Evolutionary conservation across 331 rosid species (phyloP), one percentile per base, ranked within the genome.

Genomic region (Quercus phellos): DNA sequence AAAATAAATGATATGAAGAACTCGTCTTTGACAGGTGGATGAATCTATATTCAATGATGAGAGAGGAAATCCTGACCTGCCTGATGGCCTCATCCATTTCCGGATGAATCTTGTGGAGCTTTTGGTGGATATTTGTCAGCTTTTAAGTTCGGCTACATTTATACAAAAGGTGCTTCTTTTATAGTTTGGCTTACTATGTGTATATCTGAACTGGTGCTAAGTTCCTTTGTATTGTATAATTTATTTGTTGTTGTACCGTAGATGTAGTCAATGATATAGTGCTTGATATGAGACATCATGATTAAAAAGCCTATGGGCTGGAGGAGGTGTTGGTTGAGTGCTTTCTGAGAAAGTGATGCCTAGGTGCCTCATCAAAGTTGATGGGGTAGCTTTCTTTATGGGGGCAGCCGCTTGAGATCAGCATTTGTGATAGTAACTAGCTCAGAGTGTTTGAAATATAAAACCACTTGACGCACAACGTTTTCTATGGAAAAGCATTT

Each of bases 71-170:
- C 73, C 84, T 60, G 97, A 94, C 79, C 90, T 92, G 38, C 98
- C 97, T n/a, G 97, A 94, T 84, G 90, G 97, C 56, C 98, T 94
- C 73, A 73, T 89, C 70, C 94, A 90, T 83, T 94, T 92, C 83
- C 89, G 97, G 87, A 80, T 75, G 88, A 91, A 94, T 79, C 89
- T 92, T 55, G 92, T 90, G 79, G 98, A 94, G 73, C 96, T 94
- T 81, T 83, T 94, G 84, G 98, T 94, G 82, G 98, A 94, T 85
- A 89, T 89, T 80, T 90, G 97, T 85, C 97, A 94, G 80, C 85
- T 94, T 70, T 84, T 94, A 85, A 87, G 93, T 81, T 89, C 98
- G 78, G 58, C 93, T 59, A 78, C 81, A 74, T 92, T 89, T 79
- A 78, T 87, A 67, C 95, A 92, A 83, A 92, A 92, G 98, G 98